Evolutionary conservation across 2,329 filamentous ascomycete species (phyloP).

Genomic region (Talaromyces pinophilus): DNA sequence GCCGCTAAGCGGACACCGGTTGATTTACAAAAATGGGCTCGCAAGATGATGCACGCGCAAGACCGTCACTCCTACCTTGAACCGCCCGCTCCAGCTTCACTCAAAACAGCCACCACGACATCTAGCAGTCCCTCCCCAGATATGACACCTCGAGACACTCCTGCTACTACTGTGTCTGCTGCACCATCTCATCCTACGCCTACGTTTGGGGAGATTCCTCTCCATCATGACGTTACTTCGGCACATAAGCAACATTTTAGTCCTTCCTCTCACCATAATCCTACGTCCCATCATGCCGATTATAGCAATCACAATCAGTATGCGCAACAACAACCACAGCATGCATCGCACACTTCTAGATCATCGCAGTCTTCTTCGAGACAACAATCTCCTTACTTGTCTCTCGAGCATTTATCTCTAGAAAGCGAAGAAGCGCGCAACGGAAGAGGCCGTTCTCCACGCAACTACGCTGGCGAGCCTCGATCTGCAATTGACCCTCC

Average conservation of each 20-base stretch:
- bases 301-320: constrained; percentile 12
- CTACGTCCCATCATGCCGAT: constrained; percentile 9
- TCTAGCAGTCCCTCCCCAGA: constrained; percentile 22
- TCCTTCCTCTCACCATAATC: constrained; percentile 4
- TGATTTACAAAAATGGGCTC: constrained; percentile 88
- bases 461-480: constrained; percentile 37
- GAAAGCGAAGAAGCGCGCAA: constrained; percentile 42
- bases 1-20: constrained; percentile 96
- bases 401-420: constrained; percentile 48
- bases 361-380: constrained; percentile 13
- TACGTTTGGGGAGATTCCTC: constrained; percentile 71
- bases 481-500: constrained; percentile 42
- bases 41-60: constrained; percentile 89
- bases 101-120: constrained; percentile 43
- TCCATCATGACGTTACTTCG: constrained; percentile 44
- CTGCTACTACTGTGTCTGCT: constrained; percentile 43
- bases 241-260: constrained; percentile 29
- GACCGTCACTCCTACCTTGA: constrained; percentile 93
- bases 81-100: constrained; percentile 75
- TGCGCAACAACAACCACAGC: constrained; percentile 13
- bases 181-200: constrained; percentile 56
- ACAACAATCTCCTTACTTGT: constrained; percentile 38
- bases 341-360: constrained; percentile 25
- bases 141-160: constrained; percentile 24
- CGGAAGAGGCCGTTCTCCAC: constrained; percentile 33